Evolutionary conservation across 2,329 filamentous ascomycete genomes (phyloP).

Genomic region (Penicillium sp.): DNA sequence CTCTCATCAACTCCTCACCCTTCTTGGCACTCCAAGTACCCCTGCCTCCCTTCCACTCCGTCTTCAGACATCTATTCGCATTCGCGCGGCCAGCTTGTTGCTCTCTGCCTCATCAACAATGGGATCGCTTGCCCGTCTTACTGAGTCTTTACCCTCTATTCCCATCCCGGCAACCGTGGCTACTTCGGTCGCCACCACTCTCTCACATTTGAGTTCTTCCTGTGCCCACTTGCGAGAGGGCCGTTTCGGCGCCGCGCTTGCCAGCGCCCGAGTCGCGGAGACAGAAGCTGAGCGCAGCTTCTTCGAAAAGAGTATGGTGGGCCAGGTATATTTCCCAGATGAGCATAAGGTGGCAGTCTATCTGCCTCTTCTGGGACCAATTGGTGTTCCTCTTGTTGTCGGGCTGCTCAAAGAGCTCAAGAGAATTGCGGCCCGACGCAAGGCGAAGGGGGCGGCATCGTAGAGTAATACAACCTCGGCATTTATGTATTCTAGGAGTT

Average conservation of each 20-base stretch:
- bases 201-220: conserved; percentile 71
- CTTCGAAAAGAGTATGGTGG: conserved; percentile 99
- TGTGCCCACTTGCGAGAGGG: conserved; percentile 67
- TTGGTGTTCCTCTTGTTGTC: conserved; percentile 86
- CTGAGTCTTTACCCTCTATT: conserved; percentile 79
- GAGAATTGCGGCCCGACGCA: conserved; percentile 41
- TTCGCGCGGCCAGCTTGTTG: conserved; percentile 79
- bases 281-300: conserved; percentile 88
- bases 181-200: conserved; percentile 75
- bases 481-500: conserved; percentile 6
- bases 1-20: conserved; percentile 80
- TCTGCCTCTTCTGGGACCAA: conserved; percentile 81
- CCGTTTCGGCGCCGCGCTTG: conserved; percentile 64
- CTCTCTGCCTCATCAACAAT: conserved; percentile 89
- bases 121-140: conserved; percentile 85
- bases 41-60: conserved; percentile 77
- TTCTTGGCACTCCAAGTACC: conserved; percentile 78
- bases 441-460: conserved; percentile 21
- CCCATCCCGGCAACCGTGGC: conserved; percentile 86
- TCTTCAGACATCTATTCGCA: conserved; percentile 78
- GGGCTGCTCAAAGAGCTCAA: conserved; percentile 78
- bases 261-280: conserved; percentile 80
- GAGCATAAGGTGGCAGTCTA: conserved; percentile 98
- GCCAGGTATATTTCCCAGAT: conserved; percentile 96
- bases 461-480: not conserved